Evolutionary conservation across 495 filamentous ascomycete species (phyloP), one percentile per base, ranked within the genome.

Genomic region (Hypoxylon fuscum): DNA sequence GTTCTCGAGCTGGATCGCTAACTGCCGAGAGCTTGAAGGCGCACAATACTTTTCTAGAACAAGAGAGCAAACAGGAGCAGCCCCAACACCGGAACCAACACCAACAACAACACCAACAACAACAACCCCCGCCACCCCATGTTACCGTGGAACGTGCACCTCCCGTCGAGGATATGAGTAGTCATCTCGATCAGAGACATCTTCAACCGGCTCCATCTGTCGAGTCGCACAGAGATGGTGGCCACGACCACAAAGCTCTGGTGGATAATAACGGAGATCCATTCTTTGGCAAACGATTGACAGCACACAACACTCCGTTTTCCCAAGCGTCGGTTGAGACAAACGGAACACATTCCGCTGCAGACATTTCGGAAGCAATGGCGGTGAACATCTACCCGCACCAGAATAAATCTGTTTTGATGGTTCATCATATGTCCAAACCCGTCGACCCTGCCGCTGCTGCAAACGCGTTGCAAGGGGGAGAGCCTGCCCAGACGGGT

Each of bases 381-480:
- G 90, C 90, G 14, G 86, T 97, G 41, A 88, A 85, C 55, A 88
- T 96, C 29, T 95, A 88, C 68, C 87, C 91, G 2, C 93, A 97
- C 71, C 91, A 92, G 69, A 97, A 96, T 61, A 86, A 87, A 56
- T 94, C 91, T 2, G 78, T 92, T 9, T 75, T 95, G 41, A 75
- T 96, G 52, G 87, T 96, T 35, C 84, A 96, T 35, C 89, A 92
- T 63, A 85, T 78, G 81, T 73, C 72, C 58, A 73, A 74, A 63
- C 34, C 70, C 62, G 41, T 66, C 43, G 48, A 52, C 20, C 48
- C 55, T 70, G 8, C 46, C 44, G 45, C 38, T 51, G 37, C 44
- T 57, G 40, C 69, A 73, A 66, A 71, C 64, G 52, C 58, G 4
- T 31, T 59, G 44, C 59, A 46, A 35, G 35, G 22, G 2, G 40